These are phyloP conservation scores for Cotoneaster glaucophyllus DNA, from an alignment of 306 rosid species.

Conservation along the genomic window DNA sequence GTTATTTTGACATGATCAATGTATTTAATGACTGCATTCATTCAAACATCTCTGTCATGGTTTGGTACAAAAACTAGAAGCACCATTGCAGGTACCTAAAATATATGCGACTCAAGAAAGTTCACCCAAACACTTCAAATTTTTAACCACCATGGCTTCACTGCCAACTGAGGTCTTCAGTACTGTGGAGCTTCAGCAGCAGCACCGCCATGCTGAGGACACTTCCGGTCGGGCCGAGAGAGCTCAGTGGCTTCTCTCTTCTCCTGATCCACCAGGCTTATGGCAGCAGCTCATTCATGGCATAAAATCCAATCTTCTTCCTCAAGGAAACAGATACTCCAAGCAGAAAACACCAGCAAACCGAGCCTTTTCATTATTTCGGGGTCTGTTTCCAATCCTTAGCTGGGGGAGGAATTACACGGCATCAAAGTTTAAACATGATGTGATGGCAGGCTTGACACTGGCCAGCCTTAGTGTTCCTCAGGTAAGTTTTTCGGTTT, in stretches of 20 bases:
- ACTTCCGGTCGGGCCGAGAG: conserved; percentile 24
- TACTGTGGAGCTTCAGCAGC: conserved; percentile 19
- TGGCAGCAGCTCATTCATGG: conserved; percentile 30
- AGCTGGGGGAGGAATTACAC: conserved; percentile 54
- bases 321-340: conserved; percentile 24
- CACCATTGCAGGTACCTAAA: neutral
- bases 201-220: conserved; percentile 12
- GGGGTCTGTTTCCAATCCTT: conserved; percentile 59
- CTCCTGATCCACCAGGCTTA: conserved; percentile 62
- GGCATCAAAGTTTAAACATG: conserved; percentile 53
- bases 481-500: conserved; percentile 36
- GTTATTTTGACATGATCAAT: neutral
- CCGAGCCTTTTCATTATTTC: conserved; percentile 26
- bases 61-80: neutral
- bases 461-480: conserved; percentile 92
- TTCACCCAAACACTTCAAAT: conserved; percentile 50
- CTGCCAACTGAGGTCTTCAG: conserved; percentile 12
- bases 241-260: conserved; percentile 43
- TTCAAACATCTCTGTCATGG: neutral
- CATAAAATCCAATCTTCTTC: conserved; percentile 31
- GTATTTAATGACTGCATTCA: neutral
- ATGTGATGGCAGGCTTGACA: conserved; percentile 75
- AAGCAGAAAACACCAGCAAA: neutral
- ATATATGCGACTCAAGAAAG: neutral
- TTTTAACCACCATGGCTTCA: conserved; percentile 24